These are phyloP conservation scores for Tulasnella calospora DNA, from an alignment of 768 basidiomycete species.

Conservation along the genomic window DNA sequence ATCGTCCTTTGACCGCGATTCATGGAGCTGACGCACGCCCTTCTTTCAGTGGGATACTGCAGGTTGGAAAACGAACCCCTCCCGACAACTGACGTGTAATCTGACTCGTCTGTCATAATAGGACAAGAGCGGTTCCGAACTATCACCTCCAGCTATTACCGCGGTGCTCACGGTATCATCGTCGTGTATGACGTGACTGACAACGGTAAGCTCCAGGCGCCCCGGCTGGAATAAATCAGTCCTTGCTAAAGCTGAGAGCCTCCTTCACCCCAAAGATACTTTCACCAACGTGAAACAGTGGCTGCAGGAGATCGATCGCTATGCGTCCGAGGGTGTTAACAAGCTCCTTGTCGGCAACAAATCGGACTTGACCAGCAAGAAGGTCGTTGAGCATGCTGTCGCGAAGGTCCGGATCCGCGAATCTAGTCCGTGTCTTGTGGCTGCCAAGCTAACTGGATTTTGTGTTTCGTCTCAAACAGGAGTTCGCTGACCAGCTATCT, in stretches of 20 bases:
- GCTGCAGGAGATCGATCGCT: conserved; percentile 88
- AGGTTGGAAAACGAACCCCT: conserved; percentile 42
- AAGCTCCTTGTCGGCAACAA: conserved; percentile 98
- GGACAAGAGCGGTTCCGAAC: conserved; percentile 98
- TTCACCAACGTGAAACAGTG: conserved; percentile 94
- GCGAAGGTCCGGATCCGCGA: conserved; percentile 57
- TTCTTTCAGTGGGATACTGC: conserved; percentile 89
- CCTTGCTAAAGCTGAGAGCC: background rate
- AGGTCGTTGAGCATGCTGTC: conserved; percentile 83
- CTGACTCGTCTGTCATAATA: conserved; percentile 34
- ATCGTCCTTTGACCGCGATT: conserved; percentile 15
- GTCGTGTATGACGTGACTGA: conserved; percentile 99
- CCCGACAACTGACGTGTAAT: background rate
- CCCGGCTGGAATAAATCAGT: background rate
- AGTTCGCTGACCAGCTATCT: conserved; percentile 90
- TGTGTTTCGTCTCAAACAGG: conserved; percentile 43
- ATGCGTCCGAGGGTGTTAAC: conserved; percentile 98
- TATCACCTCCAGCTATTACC: conserved; percentile 99
- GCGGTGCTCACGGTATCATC: conserved; percentile 96
- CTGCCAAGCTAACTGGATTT: background rate
- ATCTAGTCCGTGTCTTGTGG: background rate
- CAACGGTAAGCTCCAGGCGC: conserved; percentile 52
- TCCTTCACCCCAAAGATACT: conserved; percentile 54
- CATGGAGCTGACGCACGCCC: conserved; percentile 12
- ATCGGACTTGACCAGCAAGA: conserved; percentile 95